Evolutionary conservation across 768 basidiomycete genomes (phyloP), one percentile per base, ranked within the genome.

Genomic region (Lentinula detonsa): DNA sequence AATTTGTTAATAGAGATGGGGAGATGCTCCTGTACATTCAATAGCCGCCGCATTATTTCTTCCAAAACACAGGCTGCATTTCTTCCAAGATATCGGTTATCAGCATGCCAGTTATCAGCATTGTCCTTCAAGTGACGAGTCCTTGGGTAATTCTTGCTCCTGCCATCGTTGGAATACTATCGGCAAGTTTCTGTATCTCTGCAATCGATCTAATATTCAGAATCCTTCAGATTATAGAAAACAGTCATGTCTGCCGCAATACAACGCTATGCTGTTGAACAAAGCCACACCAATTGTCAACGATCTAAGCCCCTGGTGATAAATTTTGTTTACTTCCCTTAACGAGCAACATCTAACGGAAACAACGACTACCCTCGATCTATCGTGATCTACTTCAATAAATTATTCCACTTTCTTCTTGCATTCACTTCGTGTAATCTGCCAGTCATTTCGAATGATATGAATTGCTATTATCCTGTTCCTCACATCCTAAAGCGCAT

Each of bases 51-150:
- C 80, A 0, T 67, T 85, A 15, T 81, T 84, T 21, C 33, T 81
- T 15, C 74, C 75, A 23, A 83, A 80, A 65, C 75, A 80, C 8
- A 79, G 83, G 65, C 71, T 87, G 37, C 84, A 88, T 67, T 88
- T 83, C 66, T 90, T 90, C 71, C 33, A 45, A 21, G 85, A 89
- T 66, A 86, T 90, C 23, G 87, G 88, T 5, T 89, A 89, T 69
- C 73, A 78, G 46, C 87, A 89, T 61, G 73, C 80, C 42, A 84
- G 85, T 7, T 87, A 85, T 73, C 80, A 85, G 67, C 83, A 83
- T 59, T 84, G 87, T 69, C 77, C 78, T 42, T 31, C 55, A 2
- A 28, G 39, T 8, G 37, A 37, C 16, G 55, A 56, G n/a, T 40
- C 55, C 3, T 3, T 11, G 40, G 40, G 55, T 33, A 56, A 56